Base-by-base conservation (phyloP, 2,329 filamentous ascomycete genomes). In the Helotiales sp. region DNA sequence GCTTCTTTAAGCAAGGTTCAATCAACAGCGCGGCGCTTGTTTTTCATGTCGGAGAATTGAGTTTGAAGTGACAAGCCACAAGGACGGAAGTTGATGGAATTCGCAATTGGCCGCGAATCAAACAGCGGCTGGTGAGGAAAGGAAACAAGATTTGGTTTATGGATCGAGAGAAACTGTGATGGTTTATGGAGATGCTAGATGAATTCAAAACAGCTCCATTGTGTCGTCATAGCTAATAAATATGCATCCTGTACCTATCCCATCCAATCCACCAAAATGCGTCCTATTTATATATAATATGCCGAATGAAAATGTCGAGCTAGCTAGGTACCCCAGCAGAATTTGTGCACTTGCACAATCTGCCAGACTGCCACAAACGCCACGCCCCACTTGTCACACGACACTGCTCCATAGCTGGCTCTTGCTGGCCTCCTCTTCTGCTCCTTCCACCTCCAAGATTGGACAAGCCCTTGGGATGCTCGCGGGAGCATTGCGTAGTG, bases 371-470 rank as follows among this genome's bases (percentile, higher is more conserved):
- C 15, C n/a, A n/a, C n/a, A n/a, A n/a, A n/a, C 40, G 28, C 28
- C 59, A 50, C 43, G 47, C 30, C 58, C 40, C 52, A 37, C 32
- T 24, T 37, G 52, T 57, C 52, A 37, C 52, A 57, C 52, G 52
- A 57, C 32, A 34, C 32, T 3, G 11, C 52, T 57, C 52, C 52
- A 57, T 15, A 34, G 3, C 30, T 37, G 17, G 26, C 24, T 15
- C 34, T 13, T 22, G 15, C 34, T 59, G 6, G n/a, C n/a, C 45
- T 15, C 13, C 15, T 34, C 28, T 34, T 20, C 24, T 26, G 37
- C 24, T 37, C 43, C 45, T 24, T 37, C 45, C 28, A 22, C 13
- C 30, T 37, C 43, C 43, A 32, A 61, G 24, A 43, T 43, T 60
- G 49, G 49, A 52, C 15, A 45, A 26, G 15, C 17, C 40, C 40